Base-by-base conservation (phyloP, 257 asterid species). In the Capsicum baccatum region DNA sequence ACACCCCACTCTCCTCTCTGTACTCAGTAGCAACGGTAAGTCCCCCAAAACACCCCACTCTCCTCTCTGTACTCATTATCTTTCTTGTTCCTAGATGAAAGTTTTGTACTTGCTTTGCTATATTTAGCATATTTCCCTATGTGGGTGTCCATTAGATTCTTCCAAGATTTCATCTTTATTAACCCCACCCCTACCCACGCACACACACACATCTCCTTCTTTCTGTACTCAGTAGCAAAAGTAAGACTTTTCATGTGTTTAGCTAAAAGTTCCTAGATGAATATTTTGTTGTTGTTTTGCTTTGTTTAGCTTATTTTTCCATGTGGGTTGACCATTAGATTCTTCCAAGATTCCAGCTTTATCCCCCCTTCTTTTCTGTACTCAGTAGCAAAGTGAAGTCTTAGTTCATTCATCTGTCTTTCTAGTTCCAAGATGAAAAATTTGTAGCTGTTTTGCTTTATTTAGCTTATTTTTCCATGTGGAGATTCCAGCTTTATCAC, bases 1-100 rank as follows among this genome's bases (percentile, higher is more conserved):
- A 14, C 47, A 58, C 44, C 14, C 74, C 87, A 47, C 83, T 21
- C 26, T 52, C 10, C 82, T 73, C 85, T 84, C 8, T 69, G 4
- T 39, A n/a, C 78, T 15, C 83, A 17, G 42, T 10, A 3, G 71
- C 56, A 44, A 58, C 78, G 88, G 90, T 88, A 47, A 84, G 91
- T 83, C 8, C 26, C 26, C 26, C 26, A 26, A 26, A 26, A 26
- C 26, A 26, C 1, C 26, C 26, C 1, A 26, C 26, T 26, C 26
- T 26, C 26, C 26, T 26, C 26, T 26, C 26, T 26, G 26, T 26
- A 26, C 26, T 26, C 26, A 26, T 63, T 19, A 10, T 73, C 80
- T 76, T 76, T 76, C 81, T 52, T 14, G 64, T 78, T 8, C 12
- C 15, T 26, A 3, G 48, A 26, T 78, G 59, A 21, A 39, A 33